phyloP scores from a whole-genome alignment of 2,329 filamentous ascomycete genomes.

The Paramyrothecium sp. region DNA sequence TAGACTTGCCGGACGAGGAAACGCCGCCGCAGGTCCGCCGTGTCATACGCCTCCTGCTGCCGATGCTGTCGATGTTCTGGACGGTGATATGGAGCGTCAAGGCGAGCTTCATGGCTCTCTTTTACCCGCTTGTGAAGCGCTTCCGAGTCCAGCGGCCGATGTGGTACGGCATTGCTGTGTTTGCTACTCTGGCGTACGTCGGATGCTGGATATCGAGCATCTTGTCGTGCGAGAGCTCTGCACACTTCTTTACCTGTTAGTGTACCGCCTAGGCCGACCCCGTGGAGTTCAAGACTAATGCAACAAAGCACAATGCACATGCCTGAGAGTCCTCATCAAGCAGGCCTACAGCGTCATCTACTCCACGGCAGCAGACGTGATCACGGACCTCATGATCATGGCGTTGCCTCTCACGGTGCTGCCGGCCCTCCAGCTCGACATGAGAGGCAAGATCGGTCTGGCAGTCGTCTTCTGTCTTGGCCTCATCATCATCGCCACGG shows the following conservation, averaged over 20 bases:
- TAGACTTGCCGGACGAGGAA: background rate
- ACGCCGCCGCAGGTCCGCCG: background rate
- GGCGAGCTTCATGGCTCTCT: background rate
- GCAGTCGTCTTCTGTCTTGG: slow-evolving; percentile 12
- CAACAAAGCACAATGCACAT: background rate
- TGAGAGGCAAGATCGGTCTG: slow-evolving; percentile 11
- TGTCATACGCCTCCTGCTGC: background rate
- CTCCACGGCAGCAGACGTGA: slow-evolving; percentile 4
- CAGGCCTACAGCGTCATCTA: slow-evolving; percentile 3
- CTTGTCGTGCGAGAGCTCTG: background rate
- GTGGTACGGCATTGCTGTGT: background rate
- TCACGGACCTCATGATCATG: slow-evolving; percentile 12
- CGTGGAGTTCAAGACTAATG: background rate
- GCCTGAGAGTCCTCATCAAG: background rate
- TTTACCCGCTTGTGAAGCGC: background rate
- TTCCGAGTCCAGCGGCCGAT: background rate
- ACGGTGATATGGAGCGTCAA: background rate
- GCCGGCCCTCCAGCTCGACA: slow-evolving; percentile 4
- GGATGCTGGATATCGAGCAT: background rate
- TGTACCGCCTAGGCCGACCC: background rate
- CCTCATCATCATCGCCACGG: slow-evolving; percentile 10
- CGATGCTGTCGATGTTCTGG: background rate
- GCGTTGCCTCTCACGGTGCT: slow-evolving; percentile 9
- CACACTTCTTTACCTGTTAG: background rate
- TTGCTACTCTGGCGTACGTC: background rate